Conservation (phyloP, 345 rosid species). For the Melaleuca quinquenervia region DNA sequence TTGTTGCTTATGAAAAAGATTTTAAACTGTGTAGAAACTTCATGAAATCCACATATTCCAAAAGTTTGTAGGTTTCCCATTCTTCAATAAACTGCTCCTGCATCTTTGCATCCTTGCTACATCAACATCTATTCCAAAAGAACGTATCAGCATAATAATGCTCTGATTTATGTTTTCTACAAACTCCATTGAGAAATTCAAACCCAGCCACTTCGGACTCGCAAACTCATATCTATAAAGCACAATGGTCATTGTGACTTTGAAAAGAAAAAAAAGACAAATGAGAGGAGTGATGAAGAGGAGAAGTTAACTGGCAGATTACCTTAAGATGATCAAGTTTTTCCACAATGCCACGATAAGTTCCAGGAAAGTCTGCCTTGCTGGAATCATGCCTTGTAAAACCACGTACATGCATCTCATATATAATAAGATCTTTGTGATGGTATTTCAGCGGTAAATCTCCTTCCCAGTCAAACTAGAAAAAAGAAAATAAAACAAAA, state of each 20-base stretch:
- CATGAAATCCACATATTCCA: not conserved
- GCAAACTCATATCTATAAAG: not conserved
- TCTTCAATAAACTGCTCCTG: not conserved
- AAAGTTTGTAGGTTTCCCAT: not conserved
- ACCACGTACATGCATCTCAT: constrained; percentile 95
- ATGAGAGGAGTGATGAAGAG: not conserved
- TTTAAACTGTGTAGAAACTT: not conserved
- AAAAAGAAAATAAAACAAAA: not conserved
- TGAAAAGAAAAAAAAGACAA: not conserved
- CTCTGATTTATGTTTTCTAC: not conserved
- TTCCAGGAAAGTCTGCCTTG: constrained; percentile 58
- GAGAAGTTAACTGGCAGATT: not conserved
- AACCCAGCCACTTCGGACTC: not conserved
- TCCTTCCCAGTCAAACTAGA: constrained; percentile 98
- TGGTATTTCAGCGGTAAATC: constrained; percentile 71
- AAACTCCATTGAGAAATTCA: not conserved
- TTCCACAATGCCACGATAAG: constrained; percentile 73
- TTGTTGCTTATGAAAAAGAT: not conserved
- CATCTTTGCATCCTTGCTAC: not conserved
- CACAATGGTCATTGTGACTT: not conserved
- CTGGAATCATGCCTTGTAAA: constrained; percentile 87
- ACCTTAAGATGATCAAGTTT: constrained; percentile 96
- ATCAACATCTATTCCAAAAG: not conserved
- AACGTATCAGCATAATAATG: not conserved
- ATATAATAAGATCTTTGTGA: constrained; percentile 69